Base-by-base conservation (phyloP, 257 asterid species). In the Coffea eugenioides region DNA sequence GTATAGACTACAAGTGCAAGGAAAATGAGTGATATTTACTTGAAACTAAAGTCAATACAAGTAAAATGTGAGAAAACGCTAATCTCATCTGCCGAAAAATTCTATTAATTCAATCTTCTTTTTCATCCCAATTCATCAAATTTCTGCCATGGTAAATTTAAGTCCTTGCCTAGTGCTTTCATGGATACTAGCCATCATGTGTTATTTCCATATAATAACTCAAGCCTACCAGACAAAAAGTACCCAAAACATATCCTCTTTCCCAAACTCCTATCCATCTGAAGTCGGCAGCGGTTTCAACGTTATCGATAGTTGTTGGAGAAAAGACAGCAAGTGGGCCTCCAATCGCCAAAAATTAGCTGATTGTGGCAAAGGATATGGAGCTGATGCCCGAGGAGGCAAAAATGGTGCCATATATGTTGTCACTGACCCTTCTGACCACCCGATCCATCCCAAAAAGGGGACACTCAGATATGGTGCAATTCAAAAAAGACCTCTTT, bases 391-490 rank as follows among this genome's bases (percentile, higher is more conserved):
- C 27, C 46, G 43, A n/a, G 84, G 80, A 3, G 84, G 84, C 0
- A 81, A 81, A 13, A 75, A 68, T 20, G 84, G 84, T 45, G 73
- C 52, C 1, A 49, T 68, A 25, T 81, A 81, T 15, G 56, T 75
- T 3, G 84, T 81, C 27, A 69, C 65, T 31, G 77, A 68, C 52
- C 77, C 80, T 18, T 81, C 84, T 9, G 84, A 81, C 71, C 77
- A 81, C 31, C 80, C 84, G 4, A 25, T 68, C 5, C 57, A 81
- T 75, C 84, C 84, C 25, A 57, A 75, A 75, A 59, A 54, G 16
- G 83, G 83, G 31, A 81, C 80, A 0, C 80, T 81, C 8, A 68
- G 84, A 25, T 81, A 75, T 21, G 84, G 77, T 21, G 77, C 39
- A 20, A 81, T 69, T 25, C 84, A 75, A 25, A 13, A 11, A 8